Evolutionary conservation across 495 filamentous ascomycete genomes (phyloP), one percentile per base, ranked within the genome.

Genomic region (Lasiosphaeria miniovina): DNA sequence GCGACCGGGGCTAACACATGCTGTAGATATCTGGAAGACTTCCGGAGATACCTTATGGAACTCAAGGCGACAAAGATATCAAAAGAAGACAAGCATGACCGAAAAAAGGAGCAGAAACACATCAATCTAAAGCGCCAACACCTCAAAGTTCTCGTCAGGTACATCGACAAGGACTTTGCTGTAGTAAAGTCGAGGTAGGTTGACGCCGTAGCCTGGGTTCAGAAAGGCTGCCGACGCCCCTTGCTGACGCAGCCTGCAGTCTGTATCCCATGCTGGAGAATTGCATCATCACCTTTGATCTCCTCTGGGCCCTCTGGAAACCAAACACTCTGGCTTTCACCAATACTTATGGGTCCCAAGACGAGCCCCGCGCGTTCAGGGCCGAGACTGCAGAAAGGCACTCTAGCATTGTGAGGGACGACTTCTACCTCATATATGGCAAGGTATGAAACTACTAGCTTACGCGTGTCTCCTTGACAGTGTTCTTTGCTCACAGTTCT

Each of bases 291-390:
- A 95, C 91, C 5, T 97, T 92, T 60, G 91, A 96, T 58, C 82
- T 96, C 9, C 71, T 95, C 4, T 96, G 93, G 93, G 91, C 93
- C 3, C 74, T 97, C 6, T 93, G 90, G 79, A 95, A 96, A 65
- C 92, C 93, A 6, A 93, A 95, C 65, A 90, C 90, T 12, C 83
- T 96, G 41, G 88, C 88, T 1, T 93, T 88, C 65, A 89, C 89
- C 0, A 84, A 84, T 3, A 94, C 90, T 1, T 94, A 96, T 63
- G 89, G 89, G 3, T 86, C 82, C 49, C 71, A 79, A 15, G 90
- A 95, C 52, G 89, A 96, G 67, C 91, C 92, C 2, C 86, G 90
- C 36, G 89, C 90, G n/a, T 93, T 96, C 81, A 93, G 90, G 68
- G 86, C 96, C 34, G 90, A 94, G 58, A 87, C 89, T 56, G 88